Conservation (phyloP, 2,329 filamentous ascomycete species). For the Stagonosporopsis tanaceti region DNA sequence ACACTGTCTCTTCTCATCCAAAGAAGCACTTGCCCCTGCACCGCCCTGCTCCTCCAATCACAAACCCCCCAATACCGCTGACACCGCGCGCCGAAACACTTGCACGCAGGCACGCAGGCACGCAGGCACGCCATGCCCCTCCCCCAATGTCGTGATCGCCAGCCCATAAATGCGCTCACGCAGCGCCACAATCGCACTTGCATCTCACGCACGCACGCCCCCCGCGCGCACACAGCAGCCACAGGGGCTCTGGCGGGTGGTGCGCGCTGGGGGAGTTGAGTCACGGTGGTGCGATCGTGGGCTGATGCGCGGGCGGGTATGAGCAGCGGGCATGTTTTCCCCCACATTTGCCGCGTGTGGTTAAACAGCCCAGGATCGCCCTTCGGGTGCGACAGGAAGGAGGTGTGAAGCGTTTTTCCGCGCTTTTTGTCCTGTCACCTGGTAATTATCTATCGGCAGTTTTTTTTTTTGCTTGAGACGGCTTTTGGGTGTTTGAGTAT, state of each 20-base stretch:
- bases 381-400: too few species aligned
- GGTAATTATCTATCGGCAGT: too few species aligned
- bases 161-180: constrained; percentile 18
- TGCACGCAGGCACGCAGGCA: too few species aligned
- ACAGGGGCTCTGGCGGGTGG: too few species aligned
- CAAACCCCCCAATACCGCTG: constrained; percentile 15
- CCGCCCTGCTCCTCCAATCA: constrained; percentile 16
- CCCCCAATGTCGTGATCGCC: constrained; percentile 31
- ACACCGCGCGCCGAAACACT: constrained; percentile 8
- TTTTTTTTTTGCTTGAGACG: neutral
- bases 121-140: constrained; percentile 18
- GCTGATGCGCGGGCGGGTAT: constrained; percentile 25
- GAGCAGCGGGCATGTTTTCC: neutral
- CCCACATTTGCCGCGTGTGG: constrained; percentile 5
- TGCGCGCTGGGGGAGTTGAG: too few species aligned
- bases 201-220: neutral
- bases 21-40: neutral
- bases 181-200: constrained; percentile 1
- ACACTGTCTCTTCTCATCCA: neutral
- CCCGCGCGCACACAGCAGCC: too few species aligned
- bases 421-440: too few species aligned
- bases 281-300: constrained; percentile 28
- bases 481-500: neutral
- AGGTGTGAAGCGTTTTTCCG: too few species aligned
- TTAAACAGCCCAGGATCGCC: too few species aligned